phyloP scores from a whole-genome alignment of 2,329 filamentous ascomycete species.

The Eurotiales sp. region DNA sequence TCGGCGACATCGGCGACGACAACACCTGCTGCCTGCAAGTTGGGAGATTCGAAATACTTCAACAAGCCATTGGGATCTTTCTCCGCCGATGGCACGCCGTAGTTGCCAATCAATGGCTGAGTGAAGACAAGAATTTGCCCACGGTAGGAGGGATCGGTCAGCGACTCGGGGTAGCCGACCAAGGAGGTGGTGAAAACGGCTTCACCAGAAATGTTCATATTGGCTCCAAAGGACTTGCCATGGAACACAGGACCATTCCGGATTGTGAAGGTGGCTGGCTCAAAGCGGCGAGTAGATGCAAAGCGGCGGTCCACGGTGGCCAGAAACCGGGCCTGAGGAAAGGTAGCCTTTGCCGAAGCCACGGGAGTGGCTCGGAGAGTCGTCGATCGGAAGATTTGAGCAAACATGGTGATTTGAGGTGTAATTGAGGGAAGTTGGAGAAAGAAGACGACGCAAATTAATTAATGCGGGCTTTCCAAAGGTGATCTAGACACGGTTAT shows the following conservation, averaged over 20 bases:
- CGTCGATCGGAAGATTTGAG: conserved; percentile 52
- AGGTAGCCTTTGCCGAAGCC: conserved; percentile 33
- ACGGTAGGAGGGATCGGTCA: conserved; percentile 66
- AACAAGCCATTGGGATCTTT: conserved; percentile 86
- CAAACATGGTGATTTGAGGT: conserved; percentile 48
- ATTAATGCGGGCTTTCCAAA: conserved; percentile 65
- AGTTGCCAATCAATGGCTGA: conserved; percentile 96
- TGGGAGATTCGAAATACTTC: conserved; percentile 97
- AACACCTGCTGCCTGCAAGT: conserved; percentile 93
- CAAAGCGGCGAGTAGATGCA: conserved; percentile 66
- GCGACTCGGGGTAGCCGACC: conserved; percentile 92
- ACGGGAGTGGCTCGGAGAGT: conserved; percentile 46
- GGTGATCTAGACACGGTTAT: too few species aligned
- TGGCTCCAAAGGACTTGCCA: conserved; percentile 93
- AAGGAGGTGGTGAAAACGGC: conserved; percentile 98
- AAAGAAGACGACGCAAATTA: conserved; percentile 48
- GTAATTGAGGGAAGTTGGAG: conserved; percentile 19
- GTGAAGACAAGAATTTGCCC: conserved; percentile 96
- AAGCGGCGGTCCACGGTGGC: conserved; percentile 67
- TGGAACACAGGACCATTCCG: conserved; percentile 94
- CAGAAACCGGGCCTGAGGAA: conserved; percentile 46
- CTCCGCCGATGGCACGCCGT: conserved; percentile 83
- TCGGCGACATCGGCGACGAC: conserved; percentile 92
- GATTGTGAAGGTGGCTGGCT: conserved; percentile 91
- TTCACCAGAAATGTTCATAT: conserved; percentile 94